A percentile compares a stretch with the other conserved stretches of the same genome.
phyloP scores from a whole-genome alignment of 2,329 filamentous ascomycete genomes.

The Sarocladium brachiariae region DNA sequence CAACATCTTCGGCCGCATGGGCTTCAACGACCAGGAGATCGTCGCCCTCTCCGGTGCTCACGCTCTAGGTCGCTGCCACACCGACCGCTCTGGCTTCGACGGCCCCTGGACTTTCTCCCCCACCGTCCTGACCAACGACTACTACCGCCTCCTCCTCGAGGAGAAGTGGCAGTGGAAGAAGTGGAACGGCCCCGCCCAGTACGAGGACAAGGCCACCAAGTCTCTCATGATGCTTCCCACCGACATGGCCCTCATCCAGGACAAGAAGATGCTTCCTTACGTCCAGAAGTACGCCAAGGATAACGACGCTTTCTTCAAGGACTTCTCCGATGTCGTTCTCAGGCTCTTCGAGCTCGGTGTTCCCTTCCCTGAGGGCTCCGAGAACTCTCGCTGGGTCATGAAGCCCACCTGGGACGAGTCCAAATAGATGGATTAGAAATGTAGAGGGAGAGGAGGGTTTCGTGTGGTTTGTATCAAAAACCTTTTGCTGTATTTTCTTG shows the following conservation, averaged over 20 bases:
- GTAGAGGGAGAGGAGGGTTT: neutral
- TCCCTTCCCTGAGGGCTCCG: constrained; percentile 63
- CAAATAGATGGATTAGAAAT: constrained; percentile 15
- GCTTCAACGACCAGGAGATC: constrained; percentile 95
- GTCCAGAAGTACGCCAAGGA: constrained; percentile 89
- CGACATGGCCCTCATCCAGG: constrained; percentile 79
- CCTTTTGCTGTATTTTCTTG: neutral
- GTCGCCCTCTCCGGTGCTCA: constrained; percentile 83
- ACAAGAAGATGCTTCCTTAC: constrained; percentile 75
- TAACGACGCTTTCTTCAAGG: constrained; percentile 85
- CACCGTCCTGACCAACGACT: constrained; percentile 90
- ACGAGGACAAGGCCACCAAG: constrained; percentile 82
- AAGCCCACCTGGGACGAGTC: constrained; percentile 44
- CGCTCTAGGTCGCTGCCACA: constrained; percentile 83
- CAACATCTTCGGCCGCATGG: constrained; percentile 93
- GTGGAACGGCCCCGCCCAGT: constrained; percentile 81
- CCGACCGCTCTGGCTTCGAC: constrained; percentile 77
- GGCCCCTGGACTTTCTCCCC: constrained; percentile 92
- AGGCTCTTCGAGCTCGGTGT: constrained; percentile 94
- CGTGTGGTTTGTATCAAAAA: neutral
- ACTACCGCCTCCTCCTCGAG: constrained; percentile 76
- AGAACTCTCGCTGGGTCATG: constrained; percentile 53
- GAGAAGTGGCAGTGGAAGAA: constrained; percentile 92
- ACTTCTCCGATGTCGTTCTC: constrained; percentile 71
- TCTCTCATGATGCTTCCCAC: constrained; percentile 95